Base-by-base conservation (phyloP, 2,329 filamentous ascomycete species). In the Teratosphaeria nubilosa region DNA sequence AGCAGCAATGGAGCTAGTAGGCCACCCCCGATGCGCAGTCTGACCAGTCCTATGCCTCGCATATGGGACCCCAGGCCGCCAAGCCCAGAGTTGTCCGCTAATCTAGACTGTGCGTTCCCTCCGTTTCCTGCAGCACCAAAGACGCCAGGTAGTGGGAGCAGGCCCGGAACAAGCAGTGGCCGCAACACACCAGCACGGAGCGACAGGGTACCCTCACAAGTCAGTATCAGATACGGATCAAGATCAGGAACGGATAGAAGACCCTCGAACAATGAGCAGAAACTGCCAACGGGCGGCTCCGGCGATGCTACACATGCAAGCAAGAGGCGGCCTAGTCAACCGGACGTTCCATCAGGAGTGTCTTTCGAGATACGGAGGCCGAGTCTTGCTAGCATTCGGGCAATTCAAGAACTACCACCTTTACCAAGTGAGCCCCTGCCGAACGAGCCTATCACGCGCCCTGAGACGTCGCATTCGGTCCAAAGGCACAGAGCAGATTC, bases 31-130 rank as follows among this genome's bases (percentile, higher is more conserved):
- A 53, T 58, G 22, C 62, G 70, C 20, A 69, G 66, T 54, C 59
- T 56, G 31, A 72, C 68, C 5, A 70, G 66, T 57, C 70, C 70
- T 1, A 64, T 65, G 55, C 68, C 67, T 14, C 64, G 69, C n/a
- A 27, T 67, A 24, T 69, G 64, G 34, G 66, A 70, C 27, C 63
- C 62, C 25, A 61, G 68, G 53, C 69, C 70, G 50, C 68, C 68
- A 11, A 70, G 69, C 2, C 77, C 80, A 1, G 76, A 79, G 55
- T 62, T 77, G 13, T 73, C 71, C 20, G 65, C 64, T 5, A 71
- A 70, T 54, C 70, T 80, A 22, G 80, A 83, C 64, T 78, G 75
- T 60, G 77, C 80, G 0, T 82, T 83, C 59, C 79, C 80, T 9
- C 76, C 76, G 0, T 84, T 83, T 62, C 80, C 80, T 2, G 65